These are phyloP conservation scores for Usnea hakonensis DNA, from an alignment of 495 filamentous ascomycete species.

Conservation along the genomic window DNA sequence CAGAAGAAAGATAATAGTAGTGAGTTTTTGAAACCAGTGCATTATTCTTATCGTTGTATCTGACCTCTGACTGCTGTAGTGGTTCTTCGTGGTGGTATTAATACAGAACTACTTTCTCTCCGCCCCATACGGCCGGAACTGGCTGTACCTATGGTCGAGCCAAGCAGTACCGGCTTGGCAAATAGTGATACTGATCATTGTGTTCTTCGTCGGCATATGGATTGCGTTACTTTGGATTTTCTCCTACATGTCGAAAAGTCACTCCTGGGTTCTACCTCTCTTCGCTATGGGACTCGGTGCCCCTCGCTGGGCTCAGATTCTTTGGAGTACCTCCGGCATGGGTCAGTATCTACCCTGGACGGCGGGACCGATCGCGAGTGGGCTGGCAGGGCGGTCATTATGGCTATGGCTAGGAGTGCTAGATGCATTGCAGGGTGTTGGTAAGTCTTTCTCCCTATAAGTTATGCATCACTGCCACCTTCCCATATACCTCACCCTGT, in stretches of 20 bases:
- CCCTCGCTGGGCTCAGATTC: constrained; percentile 58
- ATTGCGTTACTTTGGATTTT: constrained; percentile 41
- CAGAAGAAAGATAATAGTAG: constrained; percentile 42
- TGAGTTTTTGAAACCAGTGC: not conserved
- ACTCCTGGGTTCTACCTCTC: constrained; percentile 58
- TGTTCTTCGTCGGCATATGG: constrained; percentile 57
- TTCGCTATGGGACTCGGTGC: constrained; percentile 58
- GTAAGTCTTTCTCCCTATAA: not conserved
- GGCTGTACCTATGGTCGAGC: constrained; percentile 51
- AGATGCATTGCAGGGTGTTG: constrained; percentile 53
- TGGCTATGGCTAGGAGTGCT: constrained; percentile 64
- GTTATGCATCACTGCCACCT: not conserved
- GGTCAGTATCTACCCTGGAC: constrained; percentile 55
- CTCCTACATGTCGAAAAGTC: constrained; percentile 42
- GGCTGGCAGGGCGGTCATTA: constrained; percentile 45
- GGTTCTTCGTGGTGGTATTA: constrained; percentile 48
- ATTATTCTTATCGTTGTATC: not conserved
- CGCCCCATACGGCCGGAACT: constrained; percentile 54
- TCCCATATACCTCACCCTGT: not conserved
- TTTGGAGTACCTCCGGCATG: constrained; percentile 53
- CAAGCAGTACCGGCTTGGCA: constrained; percentile 46
- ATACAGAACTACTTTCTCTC: constrained; percentile 62
- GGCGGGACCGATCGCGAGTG: constrained; percentile 39
- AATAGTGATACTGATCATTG: constrained; percentile 44
- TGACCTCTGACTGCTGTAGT: constrained; percentile 29